Evolutionary conservation across 1,284 basidiomycete genomes (phyloP).

Genomic region (Trichosporon ovoides): DNA sequence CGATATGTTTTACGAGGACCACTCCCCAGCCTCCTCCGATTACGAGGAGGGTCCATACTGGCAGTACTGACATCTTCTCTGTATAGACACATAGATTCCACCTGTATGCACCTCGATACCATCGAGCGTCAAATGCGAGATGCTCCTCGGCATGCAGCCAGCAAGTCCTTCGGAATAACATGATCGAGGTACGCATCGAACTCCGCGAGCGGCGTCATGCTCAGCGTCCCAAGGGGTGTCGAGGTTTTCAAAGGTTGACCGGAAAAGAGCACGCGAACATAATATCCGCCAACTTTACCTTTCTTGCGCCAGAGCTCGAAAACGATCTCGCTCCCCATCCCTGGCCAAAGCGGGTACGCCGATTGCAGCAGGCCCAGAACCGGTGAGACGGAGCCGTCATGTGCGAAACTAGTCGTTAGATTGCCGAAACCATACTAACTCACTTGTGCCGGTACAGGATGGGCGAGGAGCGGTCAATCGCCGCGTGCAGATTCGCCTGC

Average conservation of each 20-base stretch:
- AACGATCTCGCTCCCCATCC: constrained; percentile 42
- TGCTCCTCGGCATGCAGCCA: constrained; percentile 11
- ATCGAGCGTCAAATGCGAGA: neutral
- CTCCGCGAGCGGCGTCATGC: constrained; percentile 26
- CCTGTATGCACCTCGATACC: neutral
- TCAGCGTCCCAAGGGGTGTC: constrained; percentile 32
- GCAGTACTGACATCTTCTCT: neutral
- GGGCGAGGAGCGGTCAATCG: constrained; percentile 14
- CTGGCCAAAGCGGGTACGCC: constrained; percentile 37
- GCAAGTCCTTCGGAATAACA: constrained; percentile 24
- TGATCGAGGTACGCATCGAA: constrained; percentile 28
- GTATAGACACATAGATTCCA: constrained; percentile 2
- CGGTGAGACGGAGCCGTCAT: constrained; percentile 39
- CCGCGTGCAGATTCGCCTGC: constrained; percentile 25
- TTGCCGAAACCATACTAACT: neutral
- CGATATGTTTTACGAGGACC: constrained; percentile 3
- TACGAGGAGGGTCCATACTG: constrained; percentile 1
- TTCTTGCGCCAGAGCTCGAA: constrained; percentile 33
- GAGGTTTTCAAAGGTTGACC: constrained; percentile 34
- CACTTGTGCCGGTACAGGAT: constrained; percentile 40
- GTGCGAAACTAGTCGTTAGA: constrained; percentile 30
- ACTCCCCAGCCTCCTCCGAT: neutral
- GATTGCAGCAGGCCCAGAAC: constrained; percentile 37
- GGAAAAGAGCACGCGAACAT: constrained; percentile 28
- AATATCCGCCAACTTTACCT: neutral